A percentile compares a stretch with the other conserved stretches of the same genome.
Evolutionary conservation across 2,329 filamentous ascomycete species (phyloP).

Genomic region (Diaporthe ampelina): DNA sequence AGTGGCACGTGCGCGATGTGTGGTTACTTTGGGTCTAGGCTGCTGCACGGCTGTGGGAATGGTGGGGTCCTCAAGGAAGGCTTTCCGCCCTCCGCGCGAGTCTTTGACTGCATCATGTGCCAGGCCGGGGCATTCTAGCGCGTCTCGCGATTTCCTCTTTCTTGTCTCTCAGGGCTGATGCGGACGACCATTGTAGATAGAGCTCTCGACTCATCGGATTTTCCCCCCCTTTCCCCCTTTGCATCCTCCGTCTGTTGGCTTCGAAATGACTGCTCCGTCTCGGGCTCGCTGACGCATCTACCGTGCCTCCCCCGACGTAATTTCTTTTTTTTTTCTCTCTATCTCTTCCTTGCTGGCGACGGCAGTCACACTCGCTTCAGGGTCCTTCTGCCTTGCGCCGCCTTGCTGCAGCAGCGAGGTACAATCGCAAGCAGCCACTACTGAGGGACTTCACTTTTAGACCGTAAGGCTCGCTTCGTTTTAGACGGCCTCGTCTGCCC

Average conservation of each 20-base stretch:
- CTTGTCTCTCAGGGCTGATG: conserved; percentile 23
- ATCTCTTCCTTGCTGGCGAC: background rate
- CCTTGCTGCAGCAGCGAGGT: conserved; percentile 8
- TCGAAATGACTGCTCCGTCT: conserved; percentile 14
- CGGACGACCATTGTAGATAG: conserved; percentile 19
- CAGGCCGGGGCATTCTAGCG: conserved; percentile 35
- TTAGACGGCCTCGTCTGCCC: background rate
- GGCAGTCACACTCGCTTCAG: conserved; percentile 34
- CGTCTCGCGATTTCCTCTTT: conserved; percentile 39
- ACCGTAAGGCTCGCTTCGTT: conserved; percentile 14
- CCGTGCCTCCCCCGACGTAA: background rate
- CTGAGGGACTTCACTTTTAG: background rate
- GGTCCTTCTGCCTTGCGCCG: conserved; percentile 11
- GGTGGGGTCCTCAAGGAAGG: conserved; percentile 36
- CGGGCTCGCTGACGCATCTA: conserved; percentile 10
- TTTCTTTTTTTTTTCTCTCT: background rate
- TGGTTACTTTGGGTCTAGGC: conserved; percentile 37
- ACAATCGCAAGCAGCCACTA: conserved; percentile 7
- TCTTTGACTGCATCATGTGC: conserved; percentile 41
- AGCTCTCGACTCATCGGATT: conserved; percentile 13
- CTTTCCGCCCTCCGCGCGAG: conserved; percentile 39
- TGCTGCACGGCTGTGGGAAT: conserved; percentile 37
- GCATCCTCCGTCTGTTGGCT: conserved; percentile 1
- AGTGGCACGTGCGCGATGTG: conserved; percentile 37
- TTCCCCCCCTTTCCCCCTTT: background rate